Percentiles rank a stretch among this genome's conserved stretches.
Evolutionary conservation across 805 yeast species (phyloP).

Genomic region (Nakazawaea laoshanensis): DNA sequence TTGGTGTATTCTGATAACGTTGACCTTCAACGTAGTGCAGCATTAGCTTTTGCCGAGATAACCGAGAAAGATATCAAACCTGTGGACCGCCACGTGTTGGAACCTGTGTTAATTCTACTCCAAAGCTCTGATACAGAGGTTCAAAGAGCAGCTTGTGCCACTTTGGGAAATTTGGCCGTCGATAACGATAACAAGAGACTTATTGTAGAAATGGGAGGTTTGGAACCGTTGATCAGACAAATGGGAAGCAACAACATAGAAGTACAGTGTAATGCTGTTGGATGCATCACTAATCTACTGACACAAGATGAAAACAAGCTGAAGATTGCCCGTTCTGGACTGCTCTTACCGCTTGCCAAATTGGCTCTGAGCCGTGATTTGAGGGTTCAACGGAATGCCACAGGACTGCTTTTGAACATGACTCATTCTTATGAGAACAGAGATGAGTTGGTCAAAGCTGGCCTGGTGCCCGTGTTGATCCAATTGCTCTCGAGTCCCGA

Average conservation of each 20-base stretch:
- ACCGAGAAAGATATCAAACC: conserved; percentile 93
- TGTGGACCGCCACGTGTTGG: conserved; percentile 84
- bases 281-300: conserved; percentile 95
- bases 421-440: conserved; percentile 96
- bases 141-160: conserved; percentile 98
- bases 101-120: conserved; percentile 82
- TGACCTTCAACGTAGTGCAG: conserved; percentile 94
- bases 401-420: conserved; percentile 97
- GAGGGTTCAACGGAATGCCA: conserved; percentile 96
- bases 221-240: conserved; percentile 92
- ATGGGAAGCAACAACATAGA: conserved; percentile 97
- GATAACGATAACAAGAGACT: conserved; percentile 89
- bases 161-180: conserved; percentile 95
- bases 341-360: conserved; percentile 87
- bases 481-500: conserved; percentile 78
- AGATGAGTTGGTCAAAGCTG: conserved; percentile 93
- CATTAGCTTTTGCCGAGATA: conserved; percentile 95
- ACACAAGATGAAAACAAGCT: conserved; percentile 96
- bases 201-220: conserved; percentile 97
- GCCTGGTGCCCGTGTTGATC: conserved; percentile 95
- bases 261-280: conserved; percentile 98
- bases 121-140: conserved; percentile 90
- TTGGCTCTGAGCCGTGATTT: conserved; percentile 90
- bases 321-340: conserved; percentile 94
- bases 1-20: conserved; percentile 91